Conservation (phyloP, 2,329 filamentous ascomycete genomes). For the Stachybotrys elegans region DNA sequence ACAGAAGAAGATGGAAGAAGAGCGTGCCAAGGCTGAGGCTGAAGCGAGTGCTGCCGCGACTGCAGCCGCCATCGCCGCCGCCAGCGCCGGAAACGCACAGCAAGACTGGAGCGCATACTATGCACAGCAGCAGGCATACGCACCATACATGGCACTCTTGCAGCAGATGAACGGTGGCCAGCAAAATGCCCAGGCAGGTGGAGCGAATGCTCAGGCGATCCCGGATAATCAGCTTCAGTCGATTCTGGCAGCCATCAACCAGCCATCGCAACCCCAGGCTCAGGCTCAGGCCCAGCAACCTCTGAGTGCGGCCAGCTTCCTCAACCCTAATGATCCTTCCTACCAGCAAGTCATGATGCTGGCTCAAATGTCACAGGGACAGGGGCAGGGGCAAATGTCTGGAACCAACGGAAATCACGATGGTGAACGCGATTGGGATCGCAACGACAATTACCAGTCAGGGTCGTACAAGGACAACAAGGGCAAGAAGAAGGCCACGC, state of each 20-base stretch:
- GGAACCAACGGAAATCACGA: slow-evolving; percentile 15
- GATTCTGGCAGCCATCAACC: slow-evolving; percentile 37
- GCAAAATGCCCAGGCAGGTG: slow-evolving; percentile 14
- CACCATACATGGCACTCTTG: slow-evolving; percentile 36
- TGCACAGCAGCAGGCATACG: slow-evolving; percentile 35
- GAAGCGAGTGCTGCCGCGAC: slow-evolving; percentile 24
- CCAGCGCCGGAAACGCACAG: slow-evolving; percentile 18
- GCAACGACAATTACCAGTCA: slow-evolving; percentile 19
- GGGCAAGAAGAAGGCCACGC: slow-evolving; percentile 34
- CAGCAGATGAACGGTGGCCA: slow-evolving; percentile 35
- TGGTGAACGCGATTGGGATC: slow-evolving; percentile 28
- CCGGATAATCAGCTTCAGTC: slow-evolving; percentile 36
- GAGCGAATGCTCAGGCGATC: slow-evolving; percentile 18
- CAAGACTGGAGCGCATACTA: slow-evolving; percentile 35
- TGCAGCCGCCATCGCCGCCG: slow-evolving; percentile 12
- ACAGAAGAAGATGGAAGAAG: slow-evolving; percentile 33
- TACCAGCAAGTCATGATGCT: slow-evolving; percentile 36
- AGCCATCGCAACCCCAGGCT: slow-evolving; percentile 21
- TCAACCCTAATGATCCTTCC: slow-evolving; percentile 33
- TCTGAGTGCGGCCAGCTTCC: slow-evolving; percentile 15
- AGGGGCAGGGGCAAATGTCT: slow-evolving; percentile 19
- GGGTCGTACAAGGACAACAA: slow-evolving; percentile 18
- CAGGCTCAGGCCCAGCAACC: slow-evolving; percentile 13
- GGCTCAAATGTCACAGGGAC: slow-evolving; percentile 30
- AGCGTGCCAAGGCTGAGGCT: slow-evolving; percentile 27